Conservation (phyloP, 257 asterid species). For the Scutellaria baicalensis region DNA sequence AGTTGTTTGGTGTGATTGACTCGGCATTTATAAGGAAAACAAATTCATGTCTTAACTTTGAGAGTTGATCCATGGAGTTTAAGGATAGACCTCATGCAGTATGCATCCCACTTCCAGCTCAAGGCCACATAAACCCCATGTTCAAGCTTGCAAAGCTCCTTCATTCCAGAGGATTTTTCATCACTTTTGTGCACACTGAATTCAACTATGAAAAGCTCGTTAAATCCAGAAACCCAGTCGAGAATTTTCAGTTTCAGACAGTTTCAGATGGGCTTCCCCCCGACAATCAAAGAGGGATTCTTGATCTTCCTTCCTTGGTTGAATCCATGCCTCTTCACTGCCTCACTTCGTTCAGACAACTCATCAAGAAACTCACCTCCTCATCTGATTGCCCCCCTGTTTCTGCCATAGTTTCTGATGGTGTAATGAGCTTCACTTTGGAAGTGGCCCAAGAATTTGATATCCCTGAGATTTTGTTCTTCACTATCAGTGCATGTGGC, state of each 20-base stretch:
- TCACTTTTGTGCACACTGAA: slow-evolving; percentile 48
- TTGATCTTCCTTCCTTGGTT: slow-evolving; percentile 19
- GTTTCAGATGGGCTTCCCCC: slow-evolving; percentile 47
- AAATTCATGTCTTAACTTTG: neutral
- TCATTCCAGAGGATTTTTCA: slow-evolving; percentile 37
- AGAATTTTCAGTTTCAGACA: slow-evolving; percentile 29
- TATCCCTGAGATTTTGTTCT: slow-evolving; percentile 36
- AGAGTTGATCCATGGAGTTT: neutral
- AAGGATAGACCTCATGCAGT: slow-evolving; percentile 38
- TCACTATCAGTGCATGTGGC: slow-evolving; percentile 32
- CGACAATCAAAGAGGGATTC: slow-evolving; percentile 19
- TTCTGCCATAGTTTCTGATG: slow-evolving; percentile 40
- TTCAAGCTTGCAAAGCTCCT: slow-evolving; percentile 47
- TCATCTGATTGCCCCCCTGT: slow-evolving; percentile 25
- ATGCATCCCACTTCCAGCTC: slow-evolving; percentile 47
- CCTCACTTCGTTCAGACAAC: slow-evolving; percentile 26
- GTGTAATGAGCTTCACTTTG: slow-evolving; percentile 28
- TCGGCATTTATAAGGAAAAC: too few species aligned
- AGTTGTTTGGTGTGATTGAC: too few species aligned
- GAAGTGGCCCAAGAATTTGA: slow-evolving; percentile 34
- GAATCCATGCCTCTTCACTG: slow-evolving; percentile 11
- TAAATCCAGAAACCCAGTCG: slow-evolving; percentile 22
- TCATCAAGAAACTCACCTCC: slow-evolving; percentile 22
- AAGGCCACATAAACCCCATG: slow-evolving; percentile 62
- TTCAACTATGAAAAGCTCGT: slow-evolving; percentile 25